Evolutionary conservation across 257 asterid species (phyloP).

Genomic region (Solanum neorickii): DNA sequence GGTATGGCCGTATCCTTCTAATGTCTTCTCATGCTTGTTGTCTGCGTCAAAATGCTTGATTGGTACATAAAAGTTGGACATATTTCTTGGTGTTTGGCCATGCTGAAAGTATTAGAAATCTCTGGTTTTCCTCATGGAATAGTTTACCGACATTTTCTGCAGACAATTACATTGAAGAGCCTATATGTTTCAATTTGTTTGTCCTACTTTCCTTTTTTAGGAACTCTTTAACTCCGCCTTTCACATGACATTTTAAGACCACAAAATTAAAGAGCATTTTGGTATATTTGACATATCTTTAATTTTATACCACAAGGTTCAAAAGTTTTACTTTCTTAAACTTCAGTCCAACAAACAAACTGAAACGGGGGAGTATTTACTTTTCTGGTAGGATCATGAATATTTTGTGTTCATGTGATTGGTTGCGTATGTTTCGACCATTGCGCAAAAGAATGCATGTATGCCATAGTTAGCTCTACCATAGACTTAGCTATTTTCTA

Average conservation of each 20-base stretch:
- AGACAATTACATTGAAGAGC: background rate
- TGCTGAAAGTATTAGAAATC: background rate
- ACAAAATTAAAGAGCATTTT: background rate
- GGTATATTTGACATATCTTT: background rate
- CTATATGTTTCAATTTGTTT: background rate
- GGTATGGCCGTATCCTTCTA: conserved; percentile 23
- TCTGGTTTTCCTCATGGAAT: background rate
- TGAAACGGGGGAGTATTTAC: background rate
- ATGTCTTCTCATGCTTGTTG: background rate
- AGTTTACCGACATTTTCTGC: background rate
- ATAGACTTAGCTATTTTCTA: background rate
- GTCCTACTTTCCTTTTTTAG: background rate
- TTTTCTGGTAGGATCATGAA: background rate
- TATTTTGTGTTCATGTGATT: background rate
- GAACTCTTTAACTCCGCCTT: background rate
- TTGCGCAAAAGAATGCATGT: background rate
- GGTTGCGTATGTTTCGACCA: background rate
- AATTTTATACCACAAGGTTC: background rate
- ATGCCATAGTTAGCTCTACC: background rate
- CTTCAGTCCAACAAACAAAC: background rate
- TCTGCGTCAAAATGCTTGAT: background rate
- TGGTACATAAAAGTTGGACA: background rate
- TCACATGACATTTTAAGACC: background rate
- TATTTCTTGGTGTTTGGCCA: background rate
- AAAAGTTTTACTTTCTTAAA: background rate